Base-by-base conservation (phyloP, 257 asterid genomes). In the Gardenia jasminoides region DNA sequence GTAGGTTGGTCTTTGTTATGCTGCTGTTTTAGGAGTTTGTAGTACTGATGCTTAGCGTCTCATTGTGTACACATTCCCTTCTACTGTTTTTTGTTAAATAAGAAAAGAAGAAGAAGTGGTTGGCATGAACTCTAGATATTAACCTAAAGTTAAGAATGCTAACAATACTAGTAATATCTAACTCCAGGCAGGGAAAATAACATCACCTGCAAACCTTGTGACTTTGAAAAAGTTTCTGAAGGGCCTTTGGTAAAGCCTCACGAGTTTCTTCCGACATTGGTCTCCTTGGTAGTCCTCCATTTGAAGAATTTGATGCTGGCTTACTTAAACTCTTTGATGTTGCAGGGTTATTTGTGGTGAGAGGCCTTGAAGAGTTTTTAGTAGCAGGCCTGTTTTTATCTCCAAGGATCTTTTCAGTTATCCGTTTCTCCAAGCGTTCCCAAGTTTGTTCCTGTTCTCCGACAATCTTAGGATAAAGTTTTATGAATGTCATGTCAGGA, bases 191-290 rank as follows among this genome's bases (percentile, higher is more conserved):
- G 68, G 44, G 26, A 67, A 84, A 36, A 83, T 8, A 26, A 81
- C 28, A 85, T 87, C 81, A 93, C 99, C 98, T 91, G 93, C 97
- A 95, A 90, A 89, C 92, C 86, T 91, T 93, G 80, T 82, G 83
- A 74, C 31, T 75, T 80, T 89, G 88, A 52, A 95, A 90, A 79
- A 93, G 83, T 79, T 84, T 86, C 78, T 80, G 87, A 83, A 95
- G 91, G 46, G 92, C 91, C 83, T 88, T 88, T 17, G 81, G 84
- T 67, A 89, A 76, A 87, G 88, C 89, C 68, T 92, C 96, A 43
- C 91, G 87, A 84, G 85, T 90, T 80, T 88, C 94, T 76, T 85
- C 91, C 16, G 97, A 75, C 92, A 92, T 88, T 17, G 86, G 84
- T 79, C 76, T 81, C 83, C 79, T 83, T 44, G 87, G 64, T 59